Evolutionary conservation across 805 yeast genomes (phyloP), one percentile per base, ranked within the genome.

Genomic region (Yarrowia sp.): DNA sequence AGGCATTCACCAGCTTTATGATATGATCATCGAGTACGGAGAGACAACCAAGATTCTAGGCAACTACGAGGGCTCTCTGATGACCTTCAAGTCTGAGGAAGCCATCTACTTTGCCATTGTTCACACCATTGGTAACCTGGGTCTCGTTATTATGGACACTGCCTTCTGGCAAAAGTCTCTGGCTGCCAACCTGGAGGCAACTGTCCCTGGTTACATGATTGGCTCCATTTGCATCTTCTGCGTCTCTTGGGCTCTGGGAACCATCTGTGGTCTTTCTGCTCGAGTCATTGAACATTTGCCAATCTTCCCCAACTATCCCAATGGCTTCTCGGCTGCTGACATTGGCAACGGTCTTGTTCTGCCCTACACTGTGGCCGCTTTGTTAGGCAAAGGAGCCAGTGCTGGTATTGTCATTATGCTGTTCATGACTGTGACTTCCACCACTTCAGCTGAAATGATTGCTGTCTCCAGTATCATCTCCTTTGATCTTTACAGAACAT

Each of bases 301-400:
- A 40, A 72, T 81, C 6, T 90, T 90, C 83, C 95, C 96, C 70
- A 87, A 91, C 12, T 90, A 85, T 73, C 96, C 96, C 43, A 75
- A 81, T 61, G 78, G 80, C 66, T 79, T 91, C 77, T 76, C 87
- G 22, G 65, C 85, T 10, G 87, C 78, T 19, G 90, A 89, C 73
- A 89, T 90, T 30, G 79, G 83, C 68, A 85, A 90, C 30, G 97
- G 96, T 44, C 79, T 90, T 12, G 73, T 68, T 12, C 62, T 74
- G 21, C 89, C 89, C 8, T 82, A 82, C 67, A 88, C 95, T 26
- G 93, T 96, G 0, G 85, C 83, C 59, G 89, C 95, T 0, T 77
- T 90, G 51, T 78, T 90, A 77, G 96, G 96, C 63, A 87, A 82
- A 70, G 89, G 92, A 70, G 96, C 96, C 67, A 93, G 95, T 5